Evolutionary conservation across 768 basidiomycete species (phyloP), one percentile per base, ranked within the genome.

Genomic region (Leccinum incarnatum): DNA sequence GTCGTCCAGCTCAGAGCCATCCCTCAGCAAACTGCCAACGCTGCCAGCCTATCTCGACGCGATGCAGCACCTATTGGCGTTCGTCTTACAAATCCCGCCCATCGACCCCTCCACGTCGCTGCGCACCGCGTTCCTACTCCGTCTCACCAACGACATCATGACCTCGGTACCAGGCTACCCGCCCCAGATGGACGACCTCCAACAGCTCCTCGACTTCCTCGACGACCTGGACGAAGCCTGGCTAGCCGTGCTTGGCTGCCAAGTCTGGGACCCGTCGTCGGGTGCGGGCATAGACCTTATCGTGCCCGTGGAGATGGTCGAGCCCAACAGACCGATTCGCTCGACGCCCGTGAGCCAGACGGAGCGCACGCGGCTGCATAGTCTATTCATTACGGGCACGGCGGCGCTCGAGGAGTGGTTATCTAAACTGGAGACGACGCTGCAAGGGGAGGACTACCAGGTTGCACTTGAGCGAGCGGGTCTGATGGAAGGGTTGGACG

Each of bases 211-310:
- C 25, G 83, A 87, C 59, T 88, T 84, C 76, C 74, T 92, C 25
- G 83, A 85, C 66, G 85, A 89, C 65, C 79, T 93, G 37, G 91
- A 93, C 71, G 79, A 83, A 53, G 88, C 84, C 0, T 93, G 91
- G 91, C 62, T 84, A 14, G 79, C 82, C 17, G 86, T 88, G 2
- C 77, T 93, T 29, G 79, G 79, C 40, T 74, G 75, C 5, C 85
- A 89, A 64, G 77, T 80, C 2, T 93, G 91, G 91, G 83, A 91
- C 62, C 77, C 86, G 1, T 66, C 72, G 5, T 63, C 69, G 5
- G 75, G 77, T 5, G 62, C 68, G 5, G 82, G 75, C 19, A 64
- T 73, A n/a, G 75, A 83, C 55, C 68, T 81, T 32, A 62, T 75
- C 5, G 54, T 82, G 3, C 76, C 80, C n/a, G 72, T 73, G 15